phyloP scores from a whole-genome alignment of 2,329 filamentous ascomycete species.

The Pseudocercospora cruenta region DNA sequence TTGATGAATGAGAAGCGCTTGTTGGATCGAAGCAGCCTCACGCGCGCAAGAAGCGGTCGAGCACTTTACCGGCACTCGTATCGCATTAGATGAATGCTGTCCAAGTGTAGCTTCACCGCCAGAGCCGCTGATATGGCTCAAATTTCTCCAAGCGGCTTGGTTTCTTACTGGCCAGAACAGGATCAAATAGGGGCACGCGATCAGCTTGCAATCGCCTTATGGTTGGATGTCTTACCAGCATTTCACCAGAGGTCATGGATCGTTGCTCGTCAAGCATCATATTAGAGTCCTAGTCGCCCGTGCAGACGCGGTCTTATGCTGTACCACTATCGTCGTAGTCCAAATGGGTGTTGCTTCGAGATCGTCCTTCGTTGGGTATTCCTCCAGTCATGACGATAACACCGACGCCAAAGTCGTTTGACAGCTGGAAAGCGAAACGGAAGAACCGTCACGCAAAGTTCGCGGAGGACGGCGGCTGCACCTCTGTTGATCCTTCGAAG shows the following conservation, averaged over 20 bases:
- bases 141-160: no score
- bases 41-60: neutral
- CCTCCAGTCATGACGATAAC: neutral
- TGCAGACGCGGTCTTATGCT: neutral
- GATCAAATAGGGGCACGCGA: neutral
- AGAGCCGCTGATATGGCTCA: no score
- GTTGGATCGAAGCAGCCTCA: constrained; percentile 6
- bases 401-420: neutral
- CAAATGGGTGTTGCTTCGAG: neutral
- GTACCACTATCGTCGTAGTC: neutral
- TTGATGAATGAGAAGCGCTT: neutral
- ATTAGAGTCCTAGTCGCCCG: neutral
- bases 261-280: neutral
- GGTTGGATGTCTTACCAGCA: neutral
- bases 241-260: neutral
- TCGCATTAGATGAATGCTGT: neutral
- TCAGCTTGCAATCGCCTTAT: neutral
- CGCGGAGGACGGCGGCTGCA: neutral
- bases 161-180: no score
- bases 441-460: neutral
- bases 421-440: no score
- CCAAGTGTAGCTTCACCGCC: neutral
- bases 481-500: neutral
- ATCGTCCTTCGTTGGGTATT: neutral
- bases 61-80: neutral